Conservation (phyloP, 345 rosid genomes). For the Sapria himalayana region DNA sequence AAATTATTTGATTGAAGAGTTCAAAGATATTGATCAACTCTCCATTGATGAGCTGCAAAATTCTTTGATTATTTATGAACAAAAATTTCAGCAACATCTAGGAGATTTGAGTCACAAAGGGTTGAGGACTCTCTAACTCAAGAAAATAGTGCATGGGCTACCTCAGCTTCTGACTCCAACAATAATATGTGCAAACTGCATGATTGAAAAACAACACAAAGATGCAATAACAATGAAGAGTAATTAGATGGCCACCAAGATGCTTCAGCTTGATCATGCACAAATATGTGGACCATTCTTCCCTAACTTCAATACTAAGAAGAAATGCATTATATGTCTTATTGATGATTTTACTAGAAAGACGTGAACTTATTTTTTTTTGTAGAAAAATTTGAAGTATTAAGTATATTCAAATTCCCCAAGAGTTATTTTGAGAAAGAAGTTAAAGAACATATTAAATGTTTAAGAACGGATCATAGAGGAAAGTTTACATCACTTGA, state of each 20-base stretch:
- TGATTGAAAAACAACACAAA: not conserved
- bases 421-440: too few species aligned
- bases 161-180: not conserved
- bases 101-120: too few species aligned
- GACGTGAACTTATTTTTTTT: not conserved
- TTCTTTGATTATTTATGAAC: too few species aligned
- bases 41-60: too few species aligned
- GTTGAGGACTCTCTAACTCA: not conserved
- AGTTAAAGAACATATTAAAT: too few species aligned
- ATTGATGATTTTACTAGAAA: not conserved
- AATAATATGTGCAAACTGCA: not conserved
- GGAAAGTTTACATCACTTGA: not conserved
- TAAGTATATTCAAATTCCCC: too few species aligned
- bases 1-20: too few species aligned
- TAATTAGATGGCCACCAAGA: not conserved
- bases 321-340: too few species aligned
- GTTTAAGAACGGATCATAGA: not conserved
- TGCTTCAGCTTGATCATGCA: not conserved
- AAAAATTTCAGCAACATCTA: too few species aligned
- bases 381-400: too few species aligned
- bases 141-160: not conserved
- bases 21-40: too few species aligned
- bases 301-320: not conserved
- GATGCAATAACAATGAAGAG: not conserved
- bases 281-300: too few species aligned